Conservation (phyloP, 768 basidiomycete species). For the Hericium rajendrae region DNA sequence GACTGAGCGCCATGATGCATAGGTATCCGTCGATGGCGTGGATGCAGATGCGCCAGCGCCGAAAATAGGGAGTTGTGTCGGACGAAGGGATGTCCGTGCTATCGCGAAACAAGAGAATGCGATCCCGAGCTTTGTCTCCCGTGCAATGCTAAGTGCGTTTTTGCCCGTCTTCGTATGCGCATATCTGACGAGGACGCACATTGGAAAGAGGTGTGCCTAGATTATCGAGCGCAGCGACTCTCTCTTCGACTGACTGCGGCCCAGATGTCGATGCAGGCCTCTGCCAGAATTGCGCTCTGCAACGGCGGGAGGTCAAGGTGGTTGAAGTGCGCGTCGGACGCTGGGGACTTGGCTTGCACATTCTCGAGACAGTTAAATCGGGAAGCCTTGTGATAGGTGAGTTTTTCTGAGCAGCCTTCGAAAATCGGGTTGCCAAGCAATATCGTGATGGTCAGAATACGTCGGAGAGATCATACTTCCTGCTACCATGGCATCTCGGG, state of each 20-base stretch:
- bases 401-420: neutral
- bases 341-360: neutral
- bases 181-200: too few relatives aligned
- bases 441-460: neutral
- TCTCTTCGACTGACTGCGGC: too few relatives aligned
- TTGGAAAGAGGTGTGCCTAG: too few relatives aligned
- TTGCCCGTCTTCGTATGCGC: neutral
- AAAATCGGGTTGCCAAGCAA: neutral
- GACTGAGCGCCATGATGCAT: neutral
- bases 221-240: too few relatives aligned
- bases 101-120: neutral
- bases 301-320: neutral
- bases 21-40: neutral
- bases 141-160: neutral
- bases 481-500: neutral
- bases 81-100: neutral
- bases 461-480: neutral
- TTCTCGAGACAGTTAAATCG: neutral
- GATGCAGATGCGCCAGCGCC: neutral
- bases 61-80: neutral
- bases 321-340: neutral
- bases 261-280: neutral
- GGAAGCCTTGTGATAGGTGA: neutral
- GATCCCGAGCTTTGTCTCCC: neutral
- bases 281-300: neutral